Base-by-base conservation (phyloP, 2,329 filamentous ascomycete genomes). In the Talaromyces sp. region DNA sequence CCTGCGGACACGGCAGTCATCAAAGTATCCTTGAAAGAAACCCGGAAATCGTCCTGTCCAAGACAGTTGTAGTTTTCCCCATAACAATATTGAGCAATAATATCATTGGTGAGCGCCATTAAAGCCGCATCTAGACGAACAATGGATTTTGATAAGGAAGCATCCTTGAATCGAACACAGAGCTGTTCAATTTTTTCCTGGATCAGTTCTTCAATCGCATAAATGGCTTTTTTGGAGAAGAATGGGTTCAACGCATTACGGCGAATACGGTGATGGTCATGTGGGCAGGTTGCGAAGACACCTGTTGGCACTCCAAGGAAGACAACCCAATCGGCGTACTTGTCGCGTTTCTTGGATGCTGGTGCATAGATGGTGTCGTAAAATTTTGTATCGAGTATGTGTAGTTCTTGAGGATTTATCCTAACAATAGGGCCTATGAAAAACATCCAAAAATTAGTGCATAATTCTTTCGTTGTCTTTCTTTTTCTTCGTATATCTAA, bases 11-110 rank as follows among this genome's bases (percentile, higher is more conserved):
- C 65, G 1, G 70, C 65, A 4, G 65, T 64, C 1, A 69, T 61
- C 9, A 72, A 65, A 10, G 65, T 62, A 6, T 68, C 58, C 63
- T 69, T 58, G 65, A 67, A 54, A 56, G 65, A 54, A 54, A 64
- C 35, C 57, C 68, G 65, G 48, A 70, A 72, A 21, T 68, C 63
- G 4, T 67, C 66, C 10, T 68, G 57, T 1, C 72, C 68, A 1
- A 77, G 66, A 7, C 69, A 72, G 19, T 70, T 64, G 31, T 68
- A 68, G 54, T 64, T 70, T 62, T 68, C 68, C 12, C 70, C 76
- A 43, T 75, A 78, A 19, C 67, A 69, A 57, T 78, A 77, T 19
- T 74, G 65, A 0, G 69, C 72, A 56, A 75, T 74, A 17, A 76
- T 70, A 59, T 79, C 75, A 21, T 68, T 68, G 8, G 70, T 73